These are phyloP conservation scores for Aureobasidium sp. DNA, from an alignment of 2,329 filamentous ascomycete species.

Conservation along the genomic window DNA sequence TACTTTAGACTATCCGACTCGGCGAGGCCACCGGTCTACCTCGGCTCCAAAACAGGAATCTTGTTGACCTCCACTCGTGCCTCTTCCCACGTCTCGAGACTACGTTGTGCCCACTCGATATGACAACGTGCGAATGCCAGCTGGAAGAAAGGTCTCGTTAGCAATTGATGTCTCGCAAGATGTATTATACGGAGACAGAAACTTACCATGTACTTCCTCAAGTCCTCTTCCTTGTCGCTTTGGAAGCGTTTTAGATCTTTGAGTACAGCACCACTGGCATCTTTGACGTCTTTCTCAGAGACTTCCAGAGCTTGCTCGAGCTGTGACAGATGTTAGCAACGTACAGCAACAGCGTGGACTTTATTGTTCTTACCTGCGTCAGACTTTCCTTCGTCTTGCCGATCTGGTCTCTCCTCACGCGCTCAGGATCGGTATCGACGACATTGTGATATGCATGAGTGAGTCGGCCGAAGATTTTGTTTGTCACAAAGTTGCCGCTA, in stretches of 20 bases:
- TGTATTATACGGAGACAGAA: too few relatives aligned
- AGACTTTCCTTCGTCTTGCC: slow-evolving; percentile 91
- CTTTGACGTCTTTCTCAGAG: slow-evolving; percentile 84
- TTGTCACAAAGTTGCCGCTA: slow-evolving; percentile 81
- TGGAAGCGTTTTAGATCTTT: slow-evolving; percentile 91
- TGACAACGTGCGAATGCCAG: slow-evolving; percentile 88
- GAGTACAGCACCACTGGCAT: slow-evolving; percentile 81
- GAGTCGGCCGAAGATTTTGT: slow-evolving; percentile 86
- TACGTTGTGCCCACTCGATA: slow-evolving; percentile 89
- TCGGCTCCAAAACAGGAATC: slow-evolving; percentile 44
- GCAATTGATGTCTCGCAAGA: background rate
- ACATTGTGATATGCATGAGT: slow-evolving; percentile 95
- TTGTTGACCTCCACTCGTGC: slow-evolving; percentile 80
- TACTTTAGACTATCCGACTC: background rate
- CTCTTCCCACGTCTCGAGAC: slow-evolving; percentile 87
- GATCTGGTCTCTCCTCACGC: slow-evolving; percentile 85
- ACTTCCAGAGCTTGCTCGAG: slow-evolving; percentile 86
- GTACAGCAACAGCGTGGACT: background rate
- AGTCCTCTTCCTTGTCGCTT: slow-evolving; percentile 87
- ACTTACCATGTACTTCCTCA: slow-evolving; percentile 91
- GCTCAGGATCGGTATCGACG: slow-evolving; percentile 90
- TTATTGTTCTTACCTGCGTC: slow-evolving; percentile 41
- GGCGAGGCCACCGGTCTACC: background rate
- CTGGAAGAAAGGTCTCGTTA: slow-evolving; percentile 38
- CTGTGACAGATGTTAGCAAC: slow-evolving; percentile 38